Evolutionary conservation across 2,329 filamentous ascomycete species (phyloP).

Genomic region (Nannizzia gypsea): DNA sequence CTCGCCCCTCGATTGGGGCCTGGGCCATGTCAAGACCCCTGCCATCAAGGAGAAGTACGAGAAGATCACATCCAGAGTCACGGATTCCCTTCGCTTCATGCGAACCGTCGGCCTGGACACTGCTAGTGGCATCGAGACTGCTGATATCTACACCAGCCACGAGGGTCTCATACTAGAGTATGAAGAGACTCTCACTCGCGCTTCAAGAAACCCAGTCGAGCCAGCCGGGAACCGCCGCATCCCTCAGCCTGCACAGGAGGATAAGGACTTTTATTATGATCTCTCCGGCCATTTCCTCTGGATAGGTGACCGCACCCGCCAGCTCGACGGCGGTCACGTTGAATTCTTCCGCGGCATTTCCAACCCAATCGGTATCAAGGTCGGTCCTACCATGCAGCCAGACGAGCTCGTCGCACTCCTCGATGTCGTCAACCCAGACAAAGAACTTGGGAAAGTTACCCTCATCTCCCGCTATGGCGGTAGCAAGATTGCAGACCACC

Average conservation of each 20-base stretch:
- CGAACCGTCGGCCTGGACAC: slow-evolving; percentile 83
- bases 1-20: slow-evolving; percentile 83
- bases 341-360: slow-evolving; percentile 95
- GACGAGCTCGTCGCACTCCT: slow-evolving; percentile 68
- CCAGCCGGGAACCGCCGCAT: slow-evolving; percentile 17
- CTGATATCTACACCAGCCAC: slow-evolving; percentile 91
- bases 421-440: slow-evolving; percentile 68
- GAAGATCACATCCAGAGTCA: slow-evolving; percentile 71
- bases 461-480: slow-evolving; percentile 93
- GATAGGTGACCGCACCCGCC: slow-evolving; percentile 93
- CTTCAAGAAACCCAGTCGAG: slow-evolving; percentile 39
- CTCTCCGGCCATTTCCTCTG: slow-evolving; percentile 95
- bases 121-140: slow-evolving; percentile 71
- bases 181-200: slow-evolving; percentile 73
- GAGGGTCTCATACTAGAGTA: slow-evolving; percentile 92
- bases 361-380: slow-evolving; percentile 94
- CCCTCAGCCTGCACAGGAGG: slow-evolving; percentile 19
- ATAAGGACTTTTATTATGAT: slow-evolving; percentile 65
- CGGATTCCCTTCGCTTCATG: slow-evolving; percentile 88
- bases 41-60: slow-evolving; percentile 77
- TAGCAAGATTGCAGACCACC: slow-evolving; percentile 57
- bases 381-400: slow-evolving; percentile 71
- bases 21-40: slow-evolving; percentile 80
- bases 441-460: slow-evolving; percentile 84
- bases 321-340: slow-evolving; percentile 85